Base-by-base conservation (phyloP, 805 yeast species). In the Myxozyma neotropica region DNA sequence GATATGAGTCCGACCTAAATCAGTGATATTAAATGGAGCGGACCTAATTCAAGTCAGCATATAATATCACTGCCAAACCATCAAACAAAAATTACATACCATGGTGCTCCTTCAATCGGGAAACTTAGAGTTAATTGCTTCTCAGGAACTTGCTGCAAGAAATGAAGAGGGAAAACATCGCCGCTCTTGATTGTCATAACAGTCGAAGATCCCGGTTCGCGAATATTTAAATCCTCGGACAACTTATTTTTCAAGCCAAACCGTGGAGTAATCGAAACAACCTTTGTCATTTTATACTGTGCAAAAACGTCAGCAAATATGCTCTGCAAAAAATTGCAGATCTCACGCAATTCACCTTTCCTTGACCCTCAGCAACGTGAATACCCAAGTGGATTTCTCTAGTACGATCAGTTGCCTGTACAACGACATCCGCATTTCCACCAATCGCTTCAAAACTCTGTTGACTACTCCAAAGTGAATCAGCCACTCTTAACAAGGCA, bases 371-470 rank as follows among this genome's bases (percentile, higher is more conserved):
- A 0, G 80, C 73, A 12, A 89, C 82, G 29, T 82, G 78, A 27
- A 92, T 73, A 13, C 98, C 98, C 12, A 92, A 74, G 68, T 87
- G 85, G 61, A 84, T 82, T 68, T 91, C 96, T 2, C 70, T 63
- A 45, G 69, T 71, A 15, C 68, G 59, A 31, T 70, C 69, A 23
- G 46, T 61, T 1, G 78, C 67, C 10, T 71, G 67, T 55, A 84
- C 71, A 2, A 74, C 73, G 2, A 81, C 75, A 57, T 84, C 96
- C 44, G 81, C 79, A 0, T 84, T 77, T 64, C 91, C 93, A 0
- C 99, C 99, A 56, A 93, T 81, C 2, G 96, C 95, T 70, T 92
- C 97, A 68, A 94, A 84, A 70, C 96, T 86, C 49, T 89, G 77
- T 1, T 89, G 88, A 0, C 77, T 71, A 64, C 96, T 87, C 82